Conservation (phyloP, 805 yeast species). For the Tetrapisispora taiwanensis region DNA sequence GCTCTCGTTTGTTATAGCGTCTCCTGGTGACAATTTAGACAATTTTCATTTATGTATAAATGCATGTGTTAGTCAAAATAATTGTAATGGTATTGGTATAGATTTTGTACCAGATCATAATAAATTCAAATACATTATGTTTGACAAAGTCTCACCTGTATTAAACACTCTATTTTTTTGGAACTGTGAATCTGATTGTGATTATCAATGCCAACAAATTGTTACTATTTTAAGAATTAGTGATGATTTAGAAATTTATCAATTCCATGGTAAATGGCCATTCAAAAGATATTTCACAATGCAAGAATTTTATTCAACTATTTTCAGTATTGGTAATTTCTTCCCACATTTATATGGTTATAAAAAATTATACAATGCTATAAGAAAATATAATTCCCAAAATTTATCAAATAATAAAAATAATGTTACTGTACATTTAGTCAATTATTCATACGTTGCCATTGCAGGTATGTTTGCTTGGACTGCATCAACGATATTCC, state of each 20-base stretch:
- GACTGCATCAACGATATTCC: slow-evolving; percentile 79
- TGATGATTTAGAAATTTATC: slow-evolving; percentile 48
- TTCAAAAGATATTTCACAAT: slow-evolving; percentile 65
- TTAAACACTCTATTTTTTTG: slow-evolving; percentile 44
- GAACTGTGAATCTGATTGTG: slow-evolving; percentile 77
- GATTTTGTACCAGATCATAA: slow-evolving; percentile 14
- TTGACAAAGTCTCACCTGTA: slow-evolving; percentile 26
- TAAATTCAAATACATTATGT: slow-evolving; percentile 14
- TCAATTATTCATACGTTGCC: slow-evolving; percentile 33
- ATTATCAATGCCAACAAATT: slow-evolving; percentile 80
- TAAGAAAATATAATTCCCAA: background rate
- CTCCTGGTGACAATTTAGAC: slow-evolving; percentile 53
- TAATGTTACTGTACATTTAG: slow-evolving; percentile 5
- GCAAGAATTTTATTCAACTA: slow-evolving; percentile 73
- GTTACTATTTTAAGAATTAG: slow-evolving; percentile 48
- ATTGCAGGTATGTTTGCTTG: slow-evolving; percentile 75
- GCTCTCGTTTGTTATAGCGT: slow-evolving; percentile 12
- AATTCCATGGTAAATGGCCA: slow-evolving; percentile 98
- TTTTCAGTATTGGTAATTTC: slow-evolving; percentile 67
- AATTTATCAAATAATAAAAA: background rate
- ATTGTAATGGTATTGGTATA: slow-evolving; percentile 15
- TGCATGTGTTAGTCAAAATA: slow-evolving; percentile 35
- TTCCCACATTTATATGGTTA: slow-evolving; percentile 51
- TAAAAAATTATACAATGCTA: slow-evolving; percentile 20
- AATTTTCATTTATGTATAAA: slow-evolving; percentile 46